Evolutionary conservation across 2,329 filamentous ascomycete species (phyloP), one percentile per base, ranked within the genome.

Genomic region (Aspergillus sp.): DNA sequence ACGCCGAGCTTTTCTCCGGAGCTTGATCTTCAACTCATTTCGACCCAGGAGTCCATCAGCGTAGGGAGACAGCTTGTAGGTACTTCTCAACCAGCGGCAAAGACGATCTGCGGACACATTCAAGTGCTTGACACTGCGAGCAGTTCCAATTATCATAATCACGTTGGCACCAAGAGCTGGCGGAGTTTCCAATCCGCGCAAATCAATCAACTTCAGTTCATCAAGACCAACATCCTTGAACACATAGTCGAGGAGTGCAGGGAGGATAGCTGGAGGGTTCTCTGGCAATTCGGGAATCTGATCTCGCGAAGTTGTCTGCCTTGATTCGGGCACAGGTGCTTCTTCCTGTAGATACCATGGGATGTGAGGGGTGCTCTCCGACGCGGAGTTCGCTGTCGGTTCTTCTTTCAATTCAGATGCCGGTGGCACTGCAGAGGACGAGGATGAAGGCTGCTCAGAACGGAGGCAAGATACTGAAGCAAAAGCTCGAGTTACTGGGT

Each of bases 71-170:
- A 98, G 79, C 57, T 88, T 87, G 75, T 91, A 86, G 11, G 87
- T 85, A 44, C 84, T 87, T 55, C 92, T 84, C 48, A 97, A 79
- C 90, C 91, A 97, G 60, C 94, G 86, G 64, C 93, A 91, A 25
- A 96, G 84, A n/a, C 92, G 87, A 71, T 96, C 92, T 0, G 93
- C 92, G 1, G 91, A 91, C 21, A 96, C 89, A 71, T 96, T 94
- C 38, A 99, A 81, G 78, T 99, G 95, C 55, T 94, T 92, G 75
- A 97, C 91, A 69, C 91, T 96, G 60, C 95, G 89, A 13, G 94
- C 91, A 8, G 92, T 96, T 42, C 90, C 92, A 64, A 99, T 87
- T 30, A 99, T 78, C 95, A 98, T 98, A 57, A 99, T 84, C 27
- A 97, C 83, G 69, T 94, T 93, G 2, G 91, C 86, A 1, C 95